phyloP scores from a whole-genome alignment of 257 asterid genomes.

The Penstemon eatonii region DNA sequence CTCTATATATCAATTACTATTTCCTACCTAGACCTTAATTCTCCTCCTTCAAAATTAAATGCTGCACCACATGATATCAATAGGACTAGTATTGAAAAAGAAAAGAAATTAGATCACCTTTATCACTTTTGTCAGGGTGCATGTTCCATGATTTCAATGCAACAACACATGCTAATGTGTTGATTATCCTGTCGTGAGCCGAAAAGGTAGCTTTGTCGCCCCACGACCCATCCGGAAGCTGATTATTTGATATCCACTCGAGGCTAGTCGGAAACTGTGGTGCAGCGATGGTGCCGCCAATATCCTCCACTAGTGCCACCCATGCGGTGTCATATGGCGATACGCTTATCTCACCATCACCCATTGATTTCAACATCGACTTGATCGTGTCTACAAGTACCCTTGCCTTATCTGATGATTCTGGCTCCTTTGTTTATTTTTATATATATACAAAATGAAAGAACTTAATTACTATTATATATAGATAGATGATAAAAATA shows the following conservation, averaged over 20 bases:
- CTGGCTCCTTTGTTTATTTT: conserved; percentile 30
- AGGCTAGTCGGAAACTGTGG: conserved; percentile 81
- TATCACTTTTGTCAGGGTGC: conserved; percentile 45
- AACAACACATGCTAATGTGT: conserved; percentile 79
- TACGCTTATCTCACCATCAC: conserved; percentile 69
- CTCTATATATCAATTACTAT: too few relatives aligned
- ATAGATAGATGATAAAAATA: neutral
- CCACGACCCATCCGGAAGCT: conserved; percentile 90
- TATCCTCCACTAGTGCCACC: conserved; percentile 79
- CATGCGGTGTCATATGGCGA: conserved; percentile 98
- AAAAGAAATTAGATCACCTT: conserved; percentile 45
- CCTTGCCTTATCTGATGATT: conserved; percentile 26
- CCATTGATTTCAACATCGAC: conserved; percentile 57
- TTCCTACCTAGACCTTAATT: too few relatives aligned
- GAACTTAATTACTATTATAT: neutral
- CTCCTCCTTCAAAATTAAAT: too few relatives aligned
- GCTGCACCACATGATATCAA: too few relatives aligned
- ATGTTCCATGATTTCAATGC: conserved; percentile 71
- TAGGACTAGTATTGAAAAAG: too few relatives aligned
- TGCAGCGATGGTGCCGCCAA: conserved; percentile 32
- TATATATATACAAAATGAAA: neutral
- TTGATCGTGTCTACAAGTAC: conserved; percentile 36
- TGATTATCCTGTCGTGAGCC: conserved; percentile 70
- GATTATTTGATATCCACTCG: conserved; percentile 76
- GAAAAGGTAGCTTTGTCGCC: conserved; percentile 58